Percentiles rank a stretch among this genome's conserved stretches.
These are phyloP conservation scores for Daldinia loculata DNA, from an alignment of 495 filamentous ascomycete genomes.

Conservation along the genomic window DNA sequence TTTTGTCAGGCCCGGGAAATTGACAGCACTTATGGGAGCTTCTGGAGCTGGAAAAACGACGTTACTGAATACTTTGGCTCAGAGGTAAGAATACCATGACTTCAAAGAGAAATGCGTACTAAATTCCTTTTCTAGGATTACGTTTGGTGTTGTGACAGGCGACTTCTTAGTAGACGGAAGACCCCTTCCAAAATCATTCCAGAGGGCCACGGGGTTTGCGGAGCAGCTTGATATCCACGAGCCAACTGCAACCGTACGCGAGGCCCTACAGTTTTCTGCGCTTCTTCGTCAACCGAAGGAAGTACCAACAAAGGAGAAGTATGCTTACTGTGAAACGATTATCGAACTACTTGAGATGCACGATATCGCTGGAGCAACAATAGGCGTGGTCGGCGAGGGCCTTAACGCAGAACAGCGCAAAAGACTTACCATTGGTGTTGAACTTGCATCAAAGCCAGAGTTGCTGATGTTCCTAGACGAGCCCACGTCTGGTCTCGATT, in stretches of 20 bases:
- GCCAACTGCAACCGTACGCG: slow-evolving; percentile 77
- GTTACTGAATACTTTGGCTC: slow-evolving; percentile 68
- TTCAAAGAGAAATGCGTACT: slow-evolving; percentile 50
- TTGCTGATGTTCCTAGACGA: slow-evolving; percentile 79
- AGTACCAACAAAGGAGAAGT: slow-evolving; percentile 68
- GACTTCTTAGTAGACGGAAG: slow-evolving; percentile 73
- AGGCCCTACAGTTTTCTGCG: slow-evolving; percentile 75
- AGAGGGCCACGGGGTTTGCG: slow-evolving; percentile 87
- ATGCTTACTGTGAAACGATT: slow-evolving; percentile 78
- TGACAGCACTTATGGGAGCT: slow-evolving; percentile 65
- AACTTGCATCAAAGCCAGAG: slow-evolving; percentile 78
- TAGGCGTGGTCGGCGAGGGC: slow-evolving; percentile 77
- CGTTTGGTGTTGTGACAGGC: slow-evolving; percentile 57
- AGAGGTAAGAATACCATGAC: slow-evolving; percentile 69
- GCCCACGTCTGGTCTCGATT: slow-evolving; percentile 77
- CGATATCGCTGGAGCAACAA: slow-evolving; percentile 75
- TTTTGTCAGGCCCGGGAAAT: slow-evolving; percentile 73
- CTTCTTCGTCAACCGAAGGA: slow-evolving; percentile 74
- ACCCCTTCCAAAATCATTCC: slow-evolving; percentile 72
- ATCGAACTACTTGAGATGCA: slow-evolving; percentile 81
- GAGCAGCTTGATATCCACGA: slow-evolving; percentile 86
- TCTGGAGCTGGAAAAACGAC: slow-evolving; percentile 61
- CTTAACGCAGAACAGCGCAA: slow-evolving; percentile 85
- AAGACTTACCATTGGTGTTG: slow-evolving; percentile 78
- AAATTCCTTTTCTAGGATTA: slow-evolving; percentile 22